phyloP scores from a whole-genome alignment of 352 stramenopile genomes.

The Pythium rishiriense region DNA sequence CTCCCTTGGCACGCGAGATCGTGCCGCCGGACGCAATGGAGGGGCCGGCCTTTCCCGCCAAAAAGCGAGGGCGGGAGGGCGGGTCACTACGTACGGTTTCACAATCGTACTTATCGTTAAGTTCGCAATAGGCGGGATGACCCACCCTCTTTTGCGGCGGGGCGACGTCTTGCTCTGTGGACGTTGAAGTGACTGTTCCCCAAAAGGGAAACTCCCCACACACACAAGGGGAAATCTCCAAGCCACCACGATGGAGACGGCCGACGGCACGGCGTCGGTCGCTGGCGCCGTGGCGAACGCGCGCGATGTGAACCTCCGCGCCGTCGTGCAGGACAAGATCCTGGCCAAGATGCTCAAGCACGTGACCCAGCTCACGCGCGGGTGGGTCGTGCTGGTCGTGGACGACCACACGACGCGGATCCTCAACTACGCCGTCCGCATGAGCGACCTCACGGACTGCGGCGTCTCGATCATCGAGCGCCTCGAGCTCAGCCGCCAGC shows the following conservation, averaged over 20 bases:
- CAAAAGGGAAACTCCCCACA: not conserved
- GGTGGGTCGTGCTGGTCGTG: slow-evolving; percentile 94
- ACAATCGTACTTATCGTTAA: slow-evolving; percentile 15
- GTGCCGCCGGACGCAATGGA: slow-evolving; percentile 17
- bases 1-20: slow-evolving; percentile 9
- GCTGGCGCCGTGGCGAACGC: slow-evolving; percentile 37
- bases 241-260: slow-evolving; percentile 20
- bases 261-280: too few species aligned
- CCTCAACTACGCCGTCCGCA: slow-evolving; percentile 94
- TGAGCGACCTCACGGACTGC: slow-evolving; percentile 99
- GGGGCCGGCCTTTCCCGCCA: slow-evolving; percentile 36
- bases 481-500: slow-evolving; percentile 93
- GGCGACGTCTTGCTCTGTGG: slow-evolving; percentile 10
- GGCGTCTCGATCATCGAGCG: slow-evolving; percentile 96
- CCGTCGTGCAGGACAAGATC: slow-evolving; percentile 80
- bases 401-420: slow-evolving; percentile 93
- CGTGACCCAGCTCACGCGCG: slow-evolving; percentile 69
- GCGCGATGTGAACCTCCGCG: slow-evolving; percentile 69
- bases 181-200: slow-evolving; percentile 28
- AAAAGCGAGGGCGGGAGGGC: slow-evolving; percentile 11
- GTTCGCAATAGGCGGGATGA: slow-evolving; percentile 20
- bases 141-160: not conserved
- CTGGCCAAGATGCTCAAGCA: slow-evolving; percentile 84
- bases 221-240: not conserved
- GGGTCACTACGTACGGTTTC: slow-evolving; percentile 22